These are phyloP conservation scores for Hyphopichia khmerensis DNA, from an alignment of 1,139 yeast species.

Conservation along the genomic window DNA sequence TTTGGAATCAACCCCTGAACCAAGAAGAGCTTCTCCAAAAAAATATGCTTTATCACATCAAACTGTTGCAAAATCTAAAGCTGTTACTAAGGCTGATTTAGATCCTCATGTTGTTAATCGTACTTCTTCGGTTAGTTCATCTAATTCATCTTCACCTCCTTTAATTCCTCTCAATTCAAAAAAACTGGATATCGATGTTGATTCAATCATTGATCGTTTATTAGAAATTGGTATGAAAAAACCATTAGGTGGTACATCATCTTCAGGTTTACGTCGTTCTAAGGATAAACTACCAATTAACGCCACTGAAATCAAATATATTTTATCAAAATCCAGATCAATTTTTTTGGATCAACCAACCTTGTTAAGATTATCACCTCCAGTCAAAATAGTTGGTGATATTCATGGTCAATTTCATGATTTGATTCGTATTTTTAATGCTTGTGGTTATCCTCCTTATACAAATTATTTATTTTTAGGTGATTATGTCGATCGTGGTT, in stretches of 20 bases:
- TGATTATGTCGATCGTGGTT: slow-evolving; percentile 85
- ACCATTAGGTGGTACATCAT: slow-evolving; percentile 14
- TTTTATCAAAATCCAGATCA: slow-evolving; percentile 67
- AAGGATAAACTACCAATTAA: slow-evolving; percentile 46
- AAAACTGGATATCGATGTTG: slow-evolving; percentile 42
- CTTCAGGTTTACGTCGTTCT: slow-evolving; percentile 22
- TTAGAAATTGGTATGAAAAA: slow-evolving; percentile 43
- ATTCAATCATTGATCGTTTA: slow-evolving; percentile 53
- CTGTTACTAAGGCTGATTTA: slow-evolving; percentile 1
- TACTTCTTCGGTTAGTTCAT: slow-evolving; percentile 12
- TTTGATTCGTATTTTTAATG: slow-evolving; percentile 67
- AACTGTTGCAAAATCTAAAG: not conserved
- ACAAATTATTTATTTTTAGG: slow-evolving; percentile 79
- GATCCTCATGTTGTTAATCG: not conserved
- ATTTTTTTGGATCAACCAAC: slow-evolving; percentile 77
- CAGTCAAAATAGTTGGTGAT: slow-evolving; percentile 86
- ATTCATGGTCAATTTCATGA: slow-evolving; percentile 84
- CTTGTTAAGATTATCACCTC: slow-evolving; percentile 72
- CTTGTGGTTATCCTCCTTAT: slow-evolving; percentile 80
- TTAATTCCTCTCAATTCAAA: slow-evolving; percentile 12
- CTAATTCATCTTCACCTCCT: slow-evolving; percentile 30
- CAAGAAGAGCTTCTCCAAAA: slow-evolving; percentile 8
- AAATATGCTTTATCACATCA: not conserved
- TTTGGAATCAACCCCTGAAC: slow-evolving; percentile 37
- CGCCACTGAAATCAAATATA: slow-evolving; percentile 57